phyloP scores from a whole-genome alignment of 345 rosid species.

The Heritiera fomes region DNA sequence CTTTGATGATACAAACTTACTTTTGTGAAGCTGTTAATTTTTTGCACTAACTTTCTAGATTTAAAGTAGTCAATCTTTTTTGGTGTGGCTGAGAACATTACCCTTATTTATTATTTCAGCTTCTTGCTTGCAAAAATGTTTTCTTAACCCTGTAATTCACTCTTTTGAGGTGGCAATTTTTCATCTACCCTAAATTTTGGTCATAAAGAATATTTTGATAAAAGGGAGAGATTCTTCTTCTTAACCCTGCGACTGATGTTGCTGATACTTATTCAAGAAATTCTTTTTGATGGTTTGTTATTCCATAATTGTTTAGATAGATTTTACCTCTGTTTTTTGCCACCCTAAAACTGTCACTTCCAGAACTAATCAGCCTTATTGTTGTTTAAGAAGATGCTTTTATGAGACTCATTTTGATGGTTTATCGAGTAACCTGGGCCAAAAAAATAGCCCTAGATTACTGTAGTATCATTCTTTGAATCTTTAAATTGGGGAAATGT shows the following conservation, averaged over 20 bases:
- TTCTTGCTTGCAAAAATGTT: not conserved
- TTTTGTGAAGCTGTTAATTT: not conserved
- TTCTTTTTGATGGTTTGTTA: not conserved
- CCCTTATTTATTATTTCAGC: not conserved
- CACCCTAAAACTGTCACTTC: not conserved
- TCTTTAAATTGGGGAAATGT: not conserved
- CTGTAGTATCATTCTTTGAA: not conserved
- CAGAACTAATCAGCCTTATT: not conserved
- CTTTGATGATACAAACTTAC: not conserved
- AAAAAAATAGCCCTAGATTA: not conserved
- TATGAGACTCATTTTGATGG: not conserved
- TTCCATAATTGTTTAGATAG: not conserved
- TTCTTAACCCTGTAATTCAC: not conserved
- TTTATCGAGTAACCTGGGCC: not conserved
- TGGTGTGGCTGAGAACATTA: not conserved
- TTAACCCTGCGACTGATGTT: not conserved
- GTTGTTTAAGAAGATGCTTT: not conserved
- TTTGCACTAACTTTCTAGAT: not conserved
- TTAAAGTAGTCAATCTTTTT: not conserved
- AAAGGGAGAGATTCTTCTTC: not conserved
- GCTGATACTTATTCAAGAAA: conserved; percentile 1
- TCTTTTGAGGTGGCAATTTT: not conserved
- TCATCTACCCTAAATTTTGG: not conserved
- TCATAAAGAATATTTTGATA: not conserved
- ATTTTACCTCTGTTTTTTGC: not conserved